Evolutionary conservation across 345 rosid species (phyloP), one percentile per base, ranked within the genome.

Genomic region (Dovyalis caffra): DNA sequence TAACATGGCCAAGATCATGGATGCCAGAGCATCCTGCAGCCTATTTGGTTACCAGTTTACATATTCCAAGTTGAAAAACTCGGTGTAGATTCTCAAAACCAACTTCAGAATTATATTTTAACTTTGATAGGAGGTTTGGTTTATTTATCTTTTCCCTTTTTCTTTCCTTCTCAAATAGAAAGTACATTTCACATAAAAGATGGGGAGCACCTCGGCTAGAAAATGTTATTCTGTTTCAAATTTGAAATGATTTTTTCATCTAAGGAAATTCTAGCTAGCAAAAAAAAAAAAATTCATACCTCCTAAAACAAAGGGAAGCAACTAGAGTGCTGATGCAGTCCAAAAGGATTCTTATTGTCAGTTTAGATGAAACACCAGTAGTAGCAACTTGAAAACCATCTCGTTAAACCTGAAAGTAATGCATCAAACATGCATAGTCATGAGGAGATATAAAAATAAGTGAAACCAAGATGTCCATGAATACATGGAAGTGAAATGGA

Each of bases 381-480:
- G 31, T 5, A 49, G 58, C 26, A 49, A 51, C 53, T 43, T 26
- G 35, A 8, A 68, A 15, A 43, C 56, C 32, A 43, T 28, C 57
- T 26, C 21, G 9, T 68, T n/a, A 25, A 28, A 23, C 71, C 47
- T 40, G 53, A 40, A 68, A 43, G 15, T 29, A 40, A 40, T 25
- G 70, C 35, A 38, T 8, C 71, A 38, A 23, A 66, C 33, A 12
- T 37, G 28, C 38, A 37, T 37, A 23, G 26, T 23, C 31, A 34
- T 6, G 49, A n/a, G 69, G 3, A 66, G 32, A 38, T 35, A 37
- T 43, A 66, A 15, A 35, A 11, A 66, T 23, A 43, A 16, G 32
- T 68, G 32, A 68, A 68, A 68, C 70, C 8, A 7, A 15, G 26
- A 68, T 68, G 37, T 45, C 71, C 23, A 26, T 16, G 40, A 66